Evolutionary conservation across 768 basidiomycete species (phyloP).

Genomic region (Lentinus tigrinus): DNA sequence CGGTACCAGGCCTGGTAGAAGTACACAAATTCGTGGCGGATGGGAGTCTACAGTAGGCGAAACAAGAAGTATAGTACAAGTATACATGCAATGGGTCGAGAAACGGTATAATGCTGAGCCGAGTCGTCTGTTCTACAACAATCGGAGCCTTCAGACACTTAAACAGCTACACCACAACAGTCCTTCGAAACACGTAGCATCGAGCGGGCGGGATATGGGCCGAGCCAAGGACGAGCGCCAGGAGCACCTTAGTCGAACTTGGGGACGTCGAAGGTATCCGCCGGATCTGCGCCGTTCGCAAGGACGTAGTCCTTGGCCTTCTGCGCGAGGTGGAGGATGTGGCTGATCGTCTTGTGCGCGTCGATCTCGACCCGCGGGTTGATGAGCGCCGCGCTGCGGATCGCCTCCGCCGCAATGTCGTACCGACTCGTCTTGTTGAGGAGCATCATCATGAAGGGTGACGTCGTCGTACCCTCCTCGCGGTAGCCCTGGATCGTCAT

Average conservation of each 20-base stretch:
- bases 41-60: too few species aligned
- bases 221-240: background rate
- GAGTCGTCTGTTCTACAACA: too few species aligned
- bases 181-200: too few species aligned
- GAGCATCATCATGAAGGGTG: conserved; percentile 86
- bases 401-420: conserved; percentile 59
- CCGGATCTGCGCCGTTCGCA: conserved; percentile 45
- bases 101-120: too few species aligned
- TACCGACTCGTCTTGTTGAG: conserved; percentile 68
- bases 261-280: conserved; percentile 21
- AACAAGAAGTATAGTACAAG: too few species aligned
- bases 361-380: conserved; percentile 56
- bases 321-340: conserved; percentile 56
- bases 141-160: too few species aligned
- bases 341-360: conserved; percentile 56
- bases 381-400: conserved; percentile 50
- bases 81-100: too few species aligned
- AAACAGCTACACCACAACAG: too few species aligned
- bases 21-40: too few species aligned
- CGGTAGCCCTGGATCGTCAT: conserved; percentile 61
- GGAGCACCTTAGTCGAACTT: conserved; percentile 13
- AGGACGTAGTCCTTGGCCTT: conserved; percentile 65
- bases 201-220: too few species aligned
- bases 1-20: too few species aligned
- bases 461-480: conserved; percentile 80